Evolutionary conservation across 177 flowering plant species (phyloP), one percentile per base, ranked within the genome.

Genomic region (Telopea speciosissima): DNA sequence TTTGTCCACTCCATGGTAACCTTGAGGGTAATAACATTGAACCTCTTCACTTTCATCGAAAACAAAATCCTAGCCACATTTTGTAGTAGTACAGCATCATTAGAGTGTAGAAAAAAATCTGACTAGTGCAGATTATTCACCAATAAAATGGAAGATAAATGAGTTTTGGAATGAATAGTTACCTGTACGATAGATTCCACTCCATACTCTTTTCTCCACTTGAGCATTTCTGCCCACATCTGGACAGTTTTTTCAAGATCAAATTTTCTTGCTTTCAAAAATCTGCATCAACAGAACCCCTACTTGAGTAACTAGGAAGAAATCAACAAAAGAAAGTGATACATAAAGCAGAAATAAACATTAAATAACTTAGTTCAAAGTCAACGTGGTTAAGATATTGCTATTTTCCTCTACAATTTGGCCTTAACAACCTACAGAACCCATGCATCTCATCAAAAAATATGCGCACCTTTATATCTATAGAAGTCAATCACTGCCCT

Each of bases 201-300:
- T 44, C 86, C 82, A 73, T 71, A 24, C 66, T 85, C 91, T 69
- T 81, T 81, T 83, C 97, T 87, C 97, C 97, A 92, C 67, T 85
- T 84, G 70, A 92, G 87, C 97, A 92, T 92, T 58, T 89, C 93
- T 62, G 72, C 79, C 97, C 97, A 92, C 97, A 92, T 92, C 36
- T 81, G 78, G 24, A 88, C 68, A 56, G 96, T 74, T 81, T 87
- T 88, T 65, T 88, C 94, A 67, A 85, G 77, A 74, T 92, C 93
- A 85, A 90, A 90, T 77, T 89, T 89, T 75, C 97, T 89, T 68
- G 96, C 92, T 75, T 87, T 92, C 71, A 92, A 75, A 78, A 92
- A 90, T 74, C 96, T 92, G 85, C 76, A 81, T 19, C 69, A 70
- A 74, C 10, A 70, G n/a, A 45, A 70, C 11, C 28, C 65, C 66